Evolutionary conservation across 257 asterid genomes (phyloP).

Genomic region (Scutellaria galericulata): DNA sequence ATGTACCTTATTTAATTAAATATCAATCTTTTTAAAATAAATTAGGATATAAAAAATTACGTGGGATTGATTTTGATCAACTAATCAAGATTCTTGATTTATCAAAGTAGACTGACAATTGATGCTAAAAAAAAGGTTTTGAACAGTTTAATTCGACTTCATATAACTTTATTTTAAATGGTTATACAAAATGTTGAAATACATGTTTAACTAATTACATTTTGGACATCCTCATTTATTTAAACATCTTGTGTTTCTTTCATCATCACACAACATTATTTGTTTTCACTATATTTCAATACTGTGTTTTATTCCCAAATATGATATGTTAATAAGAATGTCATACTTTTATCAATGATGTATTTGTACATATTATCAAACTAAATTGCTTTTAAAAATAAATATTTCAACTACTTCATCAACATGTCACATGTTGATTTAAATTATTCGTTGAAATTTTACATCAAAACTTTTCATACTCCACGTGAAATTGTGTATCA

Average conservation of each 20-base stretch:
- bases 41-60: no score
- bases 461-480: background rate
- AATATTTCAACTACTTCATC: background rate
- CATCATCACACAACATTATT: background rate
- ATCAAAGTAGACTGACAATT: no score
- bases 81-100: no score
- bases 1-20: no score
- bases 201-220: constrained; percentile 13
- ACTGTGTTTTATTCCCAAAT: background rate
- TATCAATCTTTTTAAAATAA: no score
- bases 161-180: no score
- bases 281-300: background rate
- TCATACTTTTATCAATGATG: background rate
- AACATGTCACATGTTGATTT: constrained; percentile 24
- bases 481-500: background rate
- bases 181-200: constrained; percentile 3
- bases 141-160: no score
- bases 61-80: no score
- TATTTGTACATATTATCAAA: background rate
- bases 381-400: background rate
- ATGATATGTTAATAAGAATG: no score
- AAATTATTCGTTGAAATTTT: constrained; percentile 22
- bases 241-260: no score
- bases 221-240: constrained; percentile 1
- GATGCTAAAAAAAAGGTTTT: no score